A percentile compares a stretch with the other conserved stretches of the same genome.
phyloP scores from a whole-genome alignment of 768 basidiomycete species.

The Lentinula raphanica region DNA sequence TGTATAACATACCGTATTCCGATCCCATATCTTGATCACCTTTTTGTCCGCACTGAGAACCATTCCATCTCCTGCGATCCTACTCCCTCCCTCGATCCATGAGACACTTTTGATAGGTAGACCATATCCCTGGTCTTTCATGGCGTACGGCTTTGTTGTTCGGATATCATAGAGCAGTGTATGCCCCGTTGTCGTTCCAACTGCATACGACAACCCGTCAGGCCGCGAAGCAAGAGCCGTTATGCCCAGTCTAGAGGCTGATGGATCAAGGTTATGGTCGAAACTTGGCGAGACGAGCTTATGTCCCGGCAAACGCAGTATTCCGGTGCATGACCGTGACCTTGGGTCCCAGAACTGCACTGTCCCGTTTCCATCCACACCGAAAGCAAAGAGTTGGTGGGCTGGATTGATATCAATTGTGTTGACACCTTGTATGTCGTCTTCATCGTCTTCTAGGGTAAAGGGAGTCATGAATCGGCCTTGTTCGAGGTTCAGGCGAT shows the following conservation, averaged over 20 bases:
- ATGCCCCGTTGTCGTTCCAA: constrained; percentile 94
- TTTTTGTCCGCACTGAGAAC: constrained; percentile 93
- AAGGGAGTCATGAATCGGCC: constrained; percentile 88
- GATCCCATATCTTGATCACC: constrained; percentile 96
- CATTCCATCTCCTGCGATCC: constrained; percentile 83
- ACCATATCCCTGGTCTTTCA: constrained; percentile 97
- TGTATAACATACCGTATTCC: constrained; percentile 56
- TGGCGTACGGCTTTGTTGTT: constrained; percentile 71
- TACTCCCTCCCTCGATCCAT: constrained; percentile 86
- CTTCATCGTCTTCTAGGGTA: constrained; percentile 46
- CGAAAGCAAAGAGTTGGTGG: constrained; percentile 87
- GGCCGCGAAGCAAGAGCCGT: constrained; percentile 81
- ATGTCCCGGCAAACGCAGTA: constrained; percentile 53
- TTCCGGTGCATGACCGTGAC: constrained; percentile 69
- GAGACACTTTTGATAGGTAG: constrained; percentile 76
- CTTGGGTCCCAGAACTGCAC: constrained; percentile 97
- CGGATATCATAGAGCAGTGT: constrained; percentile 93
- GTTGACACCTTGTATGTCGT: constrained; percentile 79
- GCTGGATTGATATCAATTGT: constrained; percentile 88
- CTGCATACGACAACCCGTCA: constrained; percentile 90
- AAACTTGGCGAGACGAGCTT: constrained; percentile 41
- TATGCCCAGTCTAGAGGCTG: constrained; percentile 46
- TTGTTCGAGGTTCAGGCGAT: constrained; percentile 91
- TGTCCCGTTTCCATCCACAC: constrained; percentile 78
- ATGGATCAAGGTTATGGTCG: constrained; percentile 5